Evolutionary conservation across 257 asterid genomes (phyloP).

Genomic region (Mitragyna speciosa): DNA sequence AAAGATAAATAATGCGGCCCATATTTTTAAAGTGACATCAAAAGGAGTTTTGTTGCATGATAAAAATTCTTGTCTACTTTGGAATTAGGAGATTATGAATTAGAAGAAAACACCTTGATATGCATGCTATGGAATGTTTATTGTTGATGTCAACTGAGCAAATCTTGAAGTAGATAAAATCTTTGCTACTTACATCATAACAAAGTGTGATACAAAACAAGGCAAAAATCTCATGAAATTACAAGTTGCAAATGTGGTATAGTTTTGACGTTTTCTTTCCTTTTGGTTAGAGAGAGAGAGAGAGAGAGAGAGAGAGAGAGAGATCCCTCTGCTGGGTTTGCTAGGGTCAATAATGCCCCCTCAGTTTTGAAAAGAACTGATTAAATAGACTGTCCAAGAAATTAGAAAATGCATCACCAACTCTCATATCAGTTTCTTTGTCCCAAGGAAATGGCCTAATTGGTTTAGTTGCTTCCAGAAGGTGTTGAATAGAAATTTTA

Average conservation of each 20-base stretch:
- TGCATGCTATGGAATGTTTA: background rate
- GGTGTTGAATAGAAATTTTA: constrained; percentile 44
- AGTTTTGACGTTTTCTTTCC: background rate
- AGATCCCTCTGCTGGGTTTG: background rate
- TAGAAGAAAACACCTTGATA: background rate
- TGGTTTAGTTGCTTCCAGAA: constrained; percentile 64
- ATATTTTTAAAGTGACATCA: background rate
- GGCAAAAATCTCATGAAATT: background rate
- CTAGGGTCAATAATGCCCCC: background rate
- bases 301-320: background rate
- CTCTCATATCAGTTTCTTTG: constrained; percentile 51
- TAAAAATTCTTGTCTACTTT: background rate
- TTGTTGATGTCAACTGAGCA: background rate
- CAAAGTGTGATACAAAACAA: background rate
- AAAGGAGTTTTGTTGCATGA: background rate
- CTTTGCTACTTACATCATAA: background rate
- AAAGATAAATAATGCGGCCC: background rate
- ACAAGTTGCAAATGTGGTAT: background rate
- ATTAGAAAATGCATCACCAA: constrained; percentile 33
- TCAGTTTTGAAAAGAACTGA: background rate
- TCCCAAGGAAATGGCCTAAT: constrained; percentile 56
- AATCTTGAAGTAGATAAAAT: background rate
- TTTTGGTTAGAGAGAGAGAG: background rate
- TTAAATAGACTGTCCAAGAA: constrained; percentile 16
- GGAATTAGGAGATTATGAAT: background rate